phyloP scores from a whole-genome alignment of 2,329 filamentous ascomycete genomes.

The Aspergillus quadricinctus region DNA sequence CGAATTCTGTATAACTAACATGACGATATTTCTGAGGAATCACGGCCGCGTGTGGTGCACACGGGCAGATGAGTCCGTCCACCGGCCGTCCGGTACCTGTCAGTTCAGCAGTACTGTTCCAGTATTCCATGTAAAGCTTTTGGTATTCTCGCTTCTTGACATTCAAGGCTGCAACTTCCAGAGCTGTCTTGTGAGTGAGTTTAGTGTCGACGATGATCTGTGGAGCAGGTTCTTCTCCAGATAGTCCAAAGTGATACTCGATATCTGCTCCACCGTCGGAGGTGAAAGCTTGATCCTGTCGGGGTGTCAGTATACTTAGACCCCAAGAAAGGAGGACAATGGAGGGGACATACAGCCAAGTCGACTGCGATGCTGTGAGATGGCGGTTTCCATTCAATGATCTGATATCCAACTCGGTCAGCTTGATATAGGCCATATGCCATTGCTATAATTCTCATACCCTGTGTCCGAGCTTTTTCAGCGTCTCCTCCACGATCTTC shows the following conservation, averaged over 20 bases:
- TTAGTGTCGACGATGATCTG: slow-evolving; percentile 37
- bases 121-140: slow-evolving; percentile 60
- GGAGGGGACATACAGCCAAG: slow-evolving; percentile 34
- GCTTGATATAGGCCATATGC: neutral
- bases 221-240: slow-evolving; percentile 51
- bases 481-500: slow-evolving; percentile 45
- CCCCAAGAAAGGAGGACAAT: neutral
- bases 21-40: slow-evolving; percentile 43
- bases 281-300: slow-evolving; percentile 19
- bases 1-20: slow-evolving; percentile 42
- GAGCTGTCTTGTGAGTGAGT: slow-evolving; percentile 36
- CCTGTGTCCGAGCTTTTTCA: slow-evolving; percentile 52
- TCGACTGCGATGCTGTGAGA: slow-evolving; percentile 40
- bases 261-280: slow-evolving; percentile 51
- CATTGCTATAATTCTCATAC: slow-evolving; percentile 8
- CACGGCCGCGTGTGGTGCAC: slow-evolving; percentile 41
- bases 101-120: slow-evolving; percentile 52
- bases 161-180: slow-evolving; percentile 47
- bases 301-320: slow-evolving; percentile 13
- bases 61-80: slow-evolving; percentile 46
- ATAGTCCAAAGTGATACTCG: slow-evolving; percentile 48
- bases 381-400: slow-evolving; percentile 58
- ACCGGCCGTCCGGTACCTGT: slow-evolving; percentile 51
- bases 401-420: slow-evolving; percentile 17
- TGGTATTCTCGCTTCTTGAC: slow-evolving; percentile 53